phyloP scores from a whole-genome alignment of 495 filamentous ascomycete species.

The Lasiosphaeria miniovina region DNA sequence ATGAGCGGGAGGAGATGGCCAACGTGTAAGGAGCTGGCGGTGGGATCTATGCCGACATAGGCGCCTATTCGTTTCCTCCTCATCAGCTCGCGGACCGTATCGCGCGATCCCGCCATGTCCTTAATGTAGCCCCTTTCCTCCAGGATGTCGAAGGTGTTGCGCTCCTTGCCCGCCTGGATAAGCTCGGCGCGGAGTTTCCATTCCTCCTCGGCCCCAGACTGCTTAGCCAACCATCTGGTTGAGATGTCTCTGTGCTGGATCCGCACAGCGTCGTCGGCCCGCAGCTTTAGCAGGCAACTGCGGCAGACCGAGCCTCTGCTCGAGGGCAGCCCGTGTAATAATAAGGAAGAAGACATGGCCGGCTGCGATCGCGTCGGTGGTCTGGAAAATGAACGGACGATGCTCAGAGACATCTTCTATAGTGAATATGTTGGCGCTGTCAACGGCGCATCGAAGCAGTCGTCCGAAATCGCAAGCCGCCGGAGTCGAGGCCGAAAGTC shows the following conservation, averaged over 20 bases:
- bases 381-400: background rate
- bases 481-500: background rate
- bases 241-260: slow-evolving; percentile 33
- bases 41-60: slow-evolving; percentile 92
- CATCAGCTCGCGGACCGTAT: slow-evolving; percentile 68
- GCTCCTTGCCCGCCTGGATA: slow-evolving; percentile 58
- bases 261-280: background rate
- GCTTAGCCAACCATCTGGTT: slow-evolving; percentile 47
- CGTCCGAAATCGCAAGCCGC: background rate
- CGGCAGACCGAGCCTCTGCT: slow-evolving; percentile 18
- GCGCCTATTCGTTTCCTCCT: slow-evolving; percentile 66
- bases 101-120: slow-evolving; percentile 69
- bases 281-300: slow-evolving; percentile 8
- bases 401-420: slow-evolving; percentile 5
- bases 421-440: slow-evolving; percentile 1
- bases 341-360: slow-evolving; percentile 15
- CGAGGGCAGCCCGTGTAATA: slow-evolving; percentile 9
- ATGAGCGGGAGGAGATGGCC: slow-evolving; percentile 93
- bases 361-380: background rate
- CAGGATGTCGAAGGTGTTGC: slow-evolving; percentile 64
- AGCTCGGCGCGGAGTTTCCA: slow-evolving; percentile 57
- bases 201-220: slow-evolving; percentile 49
- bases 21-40: slow-evolving; percentile 84
- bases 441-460: slow-evolving; percentile 4
- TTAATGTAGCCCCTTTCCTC: slow-evolving; percentile 80